These are phyloP conservation scores for Xylaria arbuscula DNA, from an alignment of 2,329 filamentous ascomycete species.

Conservation along the genomic window DNA sequence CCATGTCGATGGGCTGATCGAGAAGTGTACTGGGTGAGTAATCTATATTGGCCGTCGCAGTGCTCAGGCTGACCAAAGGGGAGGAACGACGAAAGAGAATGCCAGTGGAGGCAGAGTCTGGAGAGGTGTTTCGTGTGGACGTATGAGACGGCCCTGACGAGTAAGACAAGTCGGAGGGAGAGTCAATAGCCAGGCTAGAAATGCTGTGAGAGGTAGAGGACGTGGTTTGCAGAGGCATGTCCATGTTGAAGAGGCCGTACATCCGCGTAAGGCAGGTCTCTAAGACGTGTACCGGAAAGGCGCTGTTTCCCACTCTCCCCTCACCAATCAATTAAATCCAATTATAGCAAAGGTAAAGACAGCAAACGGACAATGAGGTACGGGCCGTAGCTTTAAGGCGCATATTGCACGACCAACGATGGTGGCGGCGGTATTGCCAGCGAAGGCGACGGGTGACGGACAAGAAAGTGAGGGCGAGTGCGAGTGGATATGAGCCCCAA, in stretches of 20 bases:
- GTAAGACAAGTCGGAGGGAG: slow-evolving; percentile 47
- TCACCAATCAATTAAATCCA: slow-evolving; percentile 38
- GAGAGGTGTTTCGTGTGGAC: slow-evolving; percentile 47
- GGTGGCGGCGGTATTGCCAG: slow-evolving; percentile 24
- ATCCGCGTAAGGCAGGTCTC: slow-evolving; percentile 18
- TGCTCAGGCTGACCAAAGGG: slow-evolving; percentile 42
- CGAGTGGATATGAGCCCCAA: not conserved
- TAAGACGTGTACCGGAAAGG: slow-evolving; percentile 26
- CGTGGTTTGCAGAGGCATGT: slow-evolving; percentile 38
- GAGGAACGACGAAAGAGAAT: slow-evolving; percentile 38
- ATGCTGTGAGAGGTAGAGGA: slow-evolving; percentile 35
- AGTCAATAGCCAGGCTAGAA: slow-evolving; percentile 41
- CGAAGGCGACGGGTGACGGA: slow-evolving; percentile 21
- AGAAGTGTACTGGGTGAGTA: slow-evolving; percentile 37
- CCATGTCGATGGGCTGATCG: slow-evolving; percentile 44
- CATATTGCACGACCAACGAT: slow-evolving; percentile 32
- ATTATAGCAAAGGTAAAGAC: slow-evolving; percentile 38
- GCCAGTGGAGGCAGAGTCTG: slow-evolving; percentile 32
- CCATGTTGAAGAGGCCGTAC: slow-evolving; percentile 45
- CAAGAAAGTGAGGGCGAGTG: slow-evolving; percentile 20
- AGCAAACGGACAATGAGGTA: slow-evolving; percentile 49
- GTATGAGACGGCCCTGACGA: slow-evolving; percentile 45
- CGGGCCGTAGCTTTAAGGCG: slow-evolving; percentile 46
- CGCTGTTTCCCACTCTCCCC: slow-evolving; percentile 13
- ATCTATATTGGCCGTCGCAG: slow-evolving; percentile 40